Base-by-base conservation (phyloP, 2,329 filamentous ascomycete species). In the Stachybotrys elegans region DNA sequence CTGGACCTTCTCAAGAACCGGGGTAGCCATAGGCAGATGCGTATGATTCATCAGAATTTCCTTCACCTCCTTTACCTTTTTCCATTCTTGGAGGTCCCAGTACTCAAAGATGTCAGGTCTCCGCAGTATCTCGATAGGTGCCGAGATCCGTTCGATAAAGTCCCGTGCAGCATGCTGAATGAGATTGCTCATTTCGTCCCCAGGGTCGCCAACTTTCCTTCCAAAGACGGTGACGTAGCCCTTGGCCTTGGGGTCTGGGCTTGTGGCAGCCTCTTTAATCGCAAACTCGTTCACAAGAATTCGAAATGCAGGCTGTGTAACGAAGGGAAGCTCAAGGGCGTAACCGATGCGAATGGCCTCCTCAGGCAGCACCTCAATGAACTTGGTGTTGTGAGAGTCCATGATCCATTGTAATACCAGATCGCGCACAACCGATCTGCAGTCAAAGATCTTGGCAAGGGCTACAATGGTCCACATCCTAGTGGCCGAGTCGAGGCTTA, bases 401-500 rank as follows among this genome's bases (percentile, higher is more conserved):
- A 78, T 70, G 11, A 86, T 66, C 83, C 84, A 87, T 23, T 71
- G 69, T 3, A 72, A 60, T 34, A 84, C 70, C 12, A 65, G 66
- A 40, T 79, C 71, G 48, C 59, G 71, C 17, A 80, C 58, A 7
- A 68, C 57, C 5, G 53, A 49, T 2, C 60, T 57, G 44, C 78
- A 75, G 22, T 81, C 76, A 41, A 84, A 73, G 31, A 80, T 69
- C 47, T 78, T 77, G 7, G 80, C 77, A 8, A 87, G 60, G 4
- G 75, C 77, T 25, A 79, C 76, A n/a, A 86, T 69, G 0, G 83
- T 86, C 72, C 80, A 87, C 29, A 85, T 63, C 13, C 84, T 80
- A 11, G 75, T 70, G 1, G 84, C 83, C 0, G 83, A 86, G 59
- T 87, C 76, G 13, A 88, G 59, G 2, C 69, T 65, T 1, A 81